Percentiles rank a stretch among this genome's conserved stretches.
These are phyloP conservation scores for Eutrema salsugineum DNA, from an alignment of 441 rosid genomes.

Conservation along the genomic window DNA sequence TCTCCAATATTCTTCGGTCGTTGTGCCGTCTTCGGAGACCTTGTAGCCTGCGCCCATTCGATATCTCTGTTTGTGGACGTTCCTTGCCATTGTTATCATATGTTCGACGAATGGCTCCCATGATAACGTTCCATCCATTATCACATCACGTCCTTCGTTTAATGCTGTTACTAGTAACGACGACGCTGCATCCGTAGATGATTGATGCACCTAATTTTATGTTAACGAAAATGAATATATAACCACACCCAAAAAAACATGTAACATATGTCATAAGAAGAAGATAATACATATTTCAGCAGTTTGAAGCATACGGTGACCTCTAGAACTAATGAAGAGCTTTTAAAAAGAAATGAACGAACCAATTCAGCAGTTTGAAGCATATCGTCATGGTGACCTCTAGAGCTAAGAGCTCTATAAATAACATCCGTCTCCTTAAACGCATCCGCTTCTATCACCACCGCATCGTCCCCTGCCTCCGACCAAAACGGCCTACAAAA, in stretches of 20 bases:
- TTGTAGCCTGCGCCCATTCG: slow-evolving; percentile 81
- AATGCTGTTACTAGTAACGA: slow-evolving; percentile 84
- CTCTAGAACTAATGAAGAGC: too few species aligned
- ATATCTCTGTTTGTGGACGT: slow-evolving; percentile 61
- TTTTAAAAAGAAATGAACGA: background rate
- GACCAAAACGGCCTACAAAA: slow-evolving; percentile 71
- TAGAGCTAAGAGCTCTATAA: slow-evolving; percentile 68
- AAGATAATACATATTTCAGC: background rate
- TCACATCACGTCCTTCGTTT: slow-evolving; percentile 92
- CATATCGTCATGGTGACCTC: slow-evolving; percentile 78
- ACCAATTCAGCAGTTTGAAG: slow-evolving; percentile 89
- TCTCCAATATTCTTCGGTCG: slow-evolving; percentile 76
- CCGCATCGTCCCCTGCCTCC: slow-evolving; percentile 57
- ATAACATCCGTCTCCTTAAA: slow-evolving; percentile 88
- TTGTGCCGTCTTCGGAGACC: slow-evolving; percentile 55
- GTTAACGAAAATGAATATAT: background rate
- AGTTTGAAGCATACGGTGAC: too few species aligned
- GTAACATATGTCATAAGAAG: background rate
- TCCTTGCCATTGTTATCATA: slow-evolving; percentile 74
- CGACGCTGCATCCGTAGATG: slow-evolving; percentile 84
- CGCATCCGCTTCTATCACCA: slow-evolving; percentile 90
- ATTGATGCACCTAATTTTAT: slow-evolving; percentile 70
- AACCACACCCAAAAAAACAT: background rate
- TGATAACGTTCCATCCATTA: slow-evolving; percentile 91
- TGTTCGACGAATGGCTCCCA: slow-evolving; percentile 92